Evolutionary conservation across 164 flowering plant genomes (phyloP).

Genomic region (Chloranthus sessilifolius): DNA sequence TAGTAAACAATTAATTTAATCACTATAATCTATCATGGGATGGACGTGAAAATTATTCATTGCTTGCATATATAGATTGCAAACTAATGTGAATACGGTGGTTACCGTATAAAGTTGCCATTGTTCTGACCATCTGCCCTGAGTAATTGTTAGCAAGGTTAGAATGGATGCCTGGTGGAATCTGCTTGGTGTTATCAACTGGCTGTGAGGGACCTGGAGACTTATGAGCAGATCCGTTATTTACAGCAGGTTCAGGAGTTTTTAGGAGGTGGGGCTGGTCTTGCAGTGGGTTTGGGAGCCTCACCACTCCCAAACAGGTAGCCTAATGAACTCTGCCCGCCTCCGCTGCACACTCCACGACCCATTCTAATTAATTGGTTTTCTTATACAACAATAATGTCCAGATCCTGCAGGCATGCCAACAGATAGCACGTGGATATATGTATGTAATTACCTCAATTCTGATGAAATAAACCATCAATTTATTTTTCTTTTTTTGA

Average conservation of each 20-base stretch:
- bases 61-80: too few species aligned
- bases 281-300: constrained; percentile 22
- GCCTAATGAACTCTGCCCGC: constrained; percentile 52
- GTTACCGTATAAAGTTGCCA: constrained; percentile 53
- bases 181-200: constrained; percentile 30
- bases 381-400: too few species aligned
- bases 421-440: too few species aligned
- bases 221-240: constrained; percentile 18
- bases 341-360: constrained; percentile 53
- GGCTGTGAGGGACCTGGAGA: constrained; percentile 14
- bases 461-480: too few species aligned
- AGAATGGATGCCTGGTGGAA: constrained; percentile 38
- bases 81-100: too few species aligned
- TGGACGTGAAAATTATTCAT: too few species aligned
- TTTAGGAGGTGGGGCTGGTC: constrained; percentile 17
- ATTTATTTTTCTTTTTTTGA: too few species aligned
- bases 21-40: too few species aligned
- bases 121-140: constrained; percentile 47
- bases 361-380: too few species aligned
- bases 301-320: constrained; percentile 53
- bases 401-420: too few species aligned
- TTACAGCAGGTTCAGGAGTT: constrained; percentile 13
- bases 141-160: constrained; percentile 35
- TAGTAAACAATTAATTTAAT: too few species aligned
- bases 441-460: too few species aligned